Percentiles rank a stretch among this genome's conserved stretches.
Evolutionary conservation across 2,329 filamentous ascomycete genomes (phyloP).

Genomic region (Corinectria fuckeliana): DNA sequence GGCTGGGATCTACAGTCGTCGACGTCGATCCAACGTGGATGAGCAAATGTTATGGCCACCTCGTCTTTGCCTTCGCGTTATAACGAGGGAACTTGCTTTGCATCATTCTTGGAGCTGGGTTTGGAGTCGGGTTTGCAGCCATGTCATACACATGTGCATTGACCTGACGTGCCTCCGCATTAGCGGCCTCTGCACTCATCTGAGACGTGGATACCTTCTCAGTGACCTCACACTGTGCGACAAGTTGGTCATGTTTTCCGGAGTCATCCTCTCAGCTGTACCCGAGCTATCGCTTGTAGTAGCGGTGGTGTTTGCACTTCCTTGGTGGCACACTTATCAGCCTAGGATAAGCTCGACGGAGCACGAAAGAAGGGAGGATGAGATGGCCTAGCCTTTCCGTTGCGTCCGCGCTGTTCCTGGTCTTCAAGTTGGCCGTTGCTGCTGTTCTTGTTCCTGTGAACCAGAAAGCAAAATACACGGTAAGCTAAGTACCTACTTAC

Average conservation of each 20-base stretch:
- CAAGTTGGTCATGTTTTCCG: neutral
- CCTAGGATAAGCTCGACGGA: neutral
- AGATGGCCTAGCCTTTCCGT: neutral
- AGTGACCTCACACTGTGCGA: neutral
- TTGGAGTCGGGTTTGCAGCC: neutral
- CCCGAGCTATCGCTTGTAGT: neutral
- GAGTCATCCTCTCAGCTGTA: neutral
- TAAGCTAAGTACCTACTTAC: too few relatives aligned
- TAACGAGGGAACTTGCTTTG: neutral
- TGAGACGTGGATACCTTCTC: too few relatives aligned
- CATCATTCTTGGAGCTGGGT: neutral
- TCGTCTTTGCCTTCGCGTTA: neutral
- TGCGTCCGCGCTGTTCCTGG: neutral
- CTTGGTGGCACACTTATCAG: neutral
- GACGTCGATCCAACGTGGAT: slow-evolving; percentile 2
- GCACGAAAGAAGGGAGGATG: neutral
- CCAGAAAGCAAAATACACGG: too few relatives aligned
- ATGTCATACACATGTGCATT: neutral
- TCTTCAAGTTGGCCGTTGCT: too few relatives aligned
- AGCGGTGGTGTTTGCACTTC: neutral
- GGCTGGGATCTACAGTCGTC: neutral
- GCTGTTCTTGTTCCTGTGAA: neutral
- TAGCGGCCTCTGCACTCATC: neutral
- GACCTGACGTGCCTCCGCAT: neutral
- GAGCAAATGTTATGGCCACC: neutral